phyloP scores from a whole-genome alignment of 805 yeast species.

The Wickerhamomyces strasburgensis region DNA sequence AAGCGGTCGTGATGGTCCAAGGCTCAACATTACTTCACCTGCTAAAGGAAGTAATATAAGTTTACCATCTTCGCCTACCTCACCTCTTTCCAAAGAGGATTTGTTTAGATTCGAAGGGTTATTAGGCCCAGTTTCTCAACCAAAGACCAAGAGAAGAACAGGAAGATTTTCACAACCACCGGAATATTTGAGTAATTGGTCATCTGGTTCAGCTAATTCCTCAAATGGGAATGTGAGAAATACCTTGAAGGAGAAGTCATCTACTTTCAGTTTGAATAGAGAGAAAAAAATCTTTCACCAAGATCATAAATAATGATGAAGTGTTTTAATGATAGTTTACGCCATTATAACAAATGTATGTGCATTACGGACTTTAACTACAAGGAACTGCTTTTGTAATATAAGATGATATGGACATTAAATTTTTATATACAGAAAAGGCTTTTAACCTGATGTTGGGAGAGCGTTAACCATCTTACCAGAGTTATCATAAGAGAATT shows the following conservation, averaged over 20 bases:
- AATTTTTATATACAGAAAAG: slow-evolving; percentile 8
- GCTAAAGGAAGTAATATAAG: neutral
- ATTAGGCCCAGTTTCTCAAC: slow-evolving; percentile 8
- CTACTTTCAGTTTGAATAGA: slow-evolving; percentile 22
- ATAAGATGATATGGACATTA: neutral
- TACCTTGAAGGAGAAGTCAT: slow-evolving; percentile 21
- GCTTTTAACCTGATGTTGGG: slow-evolving; percentile 23
- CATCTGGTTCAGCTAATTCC: slow-evolving; percentile 7
- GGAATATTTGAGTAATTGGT: slow-evolving; percentile 18
- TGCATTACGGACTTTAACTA: neutral
- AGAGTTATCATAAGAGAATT: slow-evolving; percentile 59
- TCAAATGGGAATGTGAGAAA: slow-evolving; percentile 4
- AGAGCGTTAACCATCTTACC: slow-evolving; percentile 45
- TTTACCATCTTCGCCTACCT: slow-evolving; percentile 24
- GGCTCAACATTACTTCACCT: slow-evolving; percentile 10
- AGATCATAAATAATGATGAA: slow-evolving; percentile 3
- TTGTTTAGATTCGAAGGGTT: slow-evolving; percentile 42
- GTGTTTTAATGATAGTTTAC: no score
- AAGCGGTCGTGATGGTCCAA: slow-evolving; percentile 14
- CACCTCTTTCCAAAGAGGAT: slow-evolving; percentile 34
- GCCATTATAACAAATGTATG: slow-evolving; percentile 1
- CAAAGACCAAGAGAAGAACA: slow-evolving; percentile 13
- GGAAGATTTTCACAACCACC: slow-evolving; percentile 17
- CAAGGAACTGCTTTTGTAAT: no score
- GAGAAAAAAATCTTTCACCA: slow-evolving; percentile 14